Conservation (phyloP, 2,329 filamentous ascomycete genomes). For the Claviceps fusiformis region DNA sequence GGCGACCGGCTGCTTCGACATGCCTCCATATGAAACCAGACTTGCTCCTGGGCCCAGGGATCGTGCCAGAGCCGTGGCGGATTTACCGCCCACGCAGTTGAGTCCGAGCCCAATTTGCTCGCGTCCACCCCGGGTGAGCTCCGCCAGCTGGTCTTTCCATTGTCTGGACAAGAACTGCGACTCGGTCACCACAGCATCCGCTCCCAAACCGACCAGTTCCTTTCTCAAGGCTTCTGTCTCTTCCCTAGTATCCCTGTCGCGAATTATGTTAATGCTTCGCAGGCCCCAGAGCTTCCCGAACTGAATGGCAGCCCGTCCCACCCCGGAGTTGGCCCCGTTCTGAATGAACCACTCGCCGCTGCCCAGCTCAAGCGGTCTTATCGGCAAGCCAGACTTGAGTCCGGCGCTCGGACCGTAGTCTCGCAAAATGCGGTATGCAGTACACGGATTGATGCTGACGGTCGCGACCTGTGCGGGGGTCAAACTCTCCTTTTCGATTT, state of each 20-base stretch:
- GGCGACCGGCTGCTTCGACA: constrained; percentile 75
- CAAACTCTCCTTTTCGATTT: constrained; percentile 58
- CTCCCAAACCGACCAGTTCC: constrained; percentile 41
- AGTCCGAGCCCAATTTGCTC: constrained; percentile 65
- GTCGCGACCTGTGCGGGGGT: constrained; percentile 71
- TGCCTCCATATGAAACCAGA: constrained; percentile 89
- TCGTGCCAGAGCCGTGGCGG: constrained; percentile 66
- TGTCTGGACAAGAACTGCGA: constrained; percentile 40
- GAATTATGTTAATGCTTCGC: constrained; percentile 79
- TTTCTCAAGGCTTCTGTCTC: constrained; percentile 47
- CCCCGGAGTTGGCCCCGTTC: constrained; percentile 90
- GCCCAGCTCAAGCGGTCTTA: constrained; percentile 29
- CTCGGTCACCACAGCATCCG: constrained; percentile 43
- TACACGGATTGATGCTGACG: constrained; percentile 84
- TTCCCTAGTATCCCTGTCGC: constrained; percentile 51
- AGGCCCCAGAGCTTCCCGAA: constrained; percentile 75
- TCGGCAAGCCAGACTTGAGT: constrained; percentile 30
- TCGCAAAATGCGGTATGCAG: constrained; percentile 82
- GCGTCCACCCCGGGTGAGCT: constrained; percentile 57
- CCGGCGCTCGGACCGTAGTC: constrained; percentile 50
- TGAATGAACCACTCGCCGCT: constrained; percentile 85
- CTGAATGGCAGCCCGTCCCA: constrained; percentile 85
- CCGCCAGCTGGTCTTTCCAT: constrained; percentile 46
- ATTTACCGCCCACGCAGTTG: constrained; percentile 89
- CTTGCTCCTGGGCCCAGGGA: constrained; percentile 54